Conservation (phyloP, 139 green algal species). For the Volvox africanus region DNA sequence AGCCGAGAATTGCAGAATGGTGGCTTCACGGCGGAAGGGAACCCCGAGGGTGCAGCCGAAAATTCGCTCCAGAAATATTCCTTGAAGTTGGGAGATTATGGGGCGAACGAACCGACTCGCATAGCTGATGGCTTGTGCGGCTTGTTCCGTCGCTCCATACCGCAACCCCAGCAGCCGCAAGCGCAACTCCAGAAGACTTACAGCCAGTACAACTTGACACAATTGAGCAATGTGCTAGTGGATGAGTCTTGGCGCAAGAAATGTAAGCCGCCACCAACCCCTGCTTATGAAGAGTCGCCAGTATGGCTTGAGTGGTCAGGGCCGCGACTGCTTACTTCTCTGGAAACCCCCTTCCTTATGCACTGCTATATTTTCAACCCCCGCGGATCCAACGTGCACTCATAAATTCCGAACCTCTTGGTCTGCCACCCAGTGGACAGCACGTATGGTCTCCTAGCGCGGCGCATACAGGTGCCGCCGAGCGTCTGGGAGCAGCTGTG, state of each 20-base stretch:
- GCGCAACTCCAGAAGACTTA: constrained; percentile 1
- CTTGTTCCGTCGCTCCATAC: not conserved
- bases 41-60: not conserved
- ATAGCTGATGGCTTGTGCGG: not conserved
- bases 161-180: not conserved
- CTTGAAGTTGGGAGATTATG: not conserved
- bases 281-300: not conserved
- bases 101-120: not conserved
- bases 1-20: no score
- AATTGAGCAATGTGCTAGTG: not conserved
- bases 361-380: no score
- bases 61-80: not conserved
- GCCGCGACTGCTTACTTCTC: not conserved
- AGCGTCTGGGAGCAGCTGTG: not conserved
- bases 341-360: no score
- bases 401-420: no score
- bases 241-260: not conserved
- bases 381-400: no score
- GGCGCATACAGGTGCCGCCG: constrained; percentile 20
- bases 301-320: not conserved
- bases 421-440: not conserved
- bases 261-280: not conserved
- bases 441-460: constrained; percentile 21
- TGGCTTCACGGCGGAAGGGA: not conserved
- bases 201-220: constrained; percentile 26